Percentiles rank a stretch among this genome's conserved stretches.
Evolutionary conservation across 2,329 filamentous ascomycete species (phyloP).

Genomic region (Colletotrichum truncatum): DNA sequence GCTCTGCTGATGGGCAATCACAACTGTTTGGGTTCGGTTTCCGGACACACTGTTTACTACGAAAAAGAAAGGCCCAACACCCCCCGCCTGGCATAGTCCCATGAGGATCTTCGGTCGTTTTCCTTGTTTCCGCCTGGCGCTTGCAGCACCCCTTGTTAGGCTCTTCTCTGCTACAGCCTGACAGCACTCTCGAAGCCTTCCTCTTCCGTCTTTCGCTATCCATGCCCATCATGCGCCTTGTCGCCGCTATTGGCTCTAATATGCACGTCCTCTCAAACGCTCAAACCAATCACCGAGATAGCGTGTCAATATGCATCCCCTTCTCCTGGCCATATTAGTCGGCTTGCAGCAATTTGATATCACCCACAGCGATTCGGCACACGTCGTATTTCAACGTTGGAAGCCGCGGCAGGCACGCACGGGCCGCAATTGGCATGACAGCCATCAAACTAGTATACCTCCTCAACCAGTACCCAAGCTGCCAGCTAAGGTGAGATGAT

Average conservation of each 20-base stretch:
- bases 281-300: neutral
- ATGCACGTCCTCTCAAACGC: neutral
- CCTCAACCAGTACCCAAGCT: too few species aligned
- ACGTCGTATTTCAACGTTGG: neutral
- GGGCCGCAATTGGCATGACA: too few species aligned
- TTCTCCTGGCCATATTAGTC: neutral
- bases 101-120: neutral
- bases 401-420: neutral
- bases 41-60: neutral
- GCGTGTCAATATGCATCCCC: neutral
- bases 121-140: neutral
- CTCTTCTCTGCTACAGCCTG: neutral
- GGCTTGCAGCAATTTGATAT: neutral
- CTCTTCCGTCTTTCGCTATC: slow-evolving; percentile 2
- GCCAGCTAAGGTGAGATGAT: neutral
- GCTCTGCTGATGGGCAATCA: neutral
- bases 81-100: neutral
- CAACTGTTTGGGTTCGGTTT: too few species aligned
- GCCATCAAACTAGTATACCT: too few species aligned
- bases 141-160: neutral
- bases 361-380: neutral
- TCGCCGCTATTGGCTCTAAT: neutral
- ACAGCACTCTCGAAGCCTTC: slow-evolving; percentile 22
- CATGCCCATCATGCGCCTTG: neutral
- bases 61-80: too few species aligned